Percentiles rank a stretch among this genome's conserved stretches.
These are phyloP conservation scores for Alternaria triticina DNA, from an alignment of 2,329 filamentous ascomycete genomes.

Conservation along the genomic window DNA sequence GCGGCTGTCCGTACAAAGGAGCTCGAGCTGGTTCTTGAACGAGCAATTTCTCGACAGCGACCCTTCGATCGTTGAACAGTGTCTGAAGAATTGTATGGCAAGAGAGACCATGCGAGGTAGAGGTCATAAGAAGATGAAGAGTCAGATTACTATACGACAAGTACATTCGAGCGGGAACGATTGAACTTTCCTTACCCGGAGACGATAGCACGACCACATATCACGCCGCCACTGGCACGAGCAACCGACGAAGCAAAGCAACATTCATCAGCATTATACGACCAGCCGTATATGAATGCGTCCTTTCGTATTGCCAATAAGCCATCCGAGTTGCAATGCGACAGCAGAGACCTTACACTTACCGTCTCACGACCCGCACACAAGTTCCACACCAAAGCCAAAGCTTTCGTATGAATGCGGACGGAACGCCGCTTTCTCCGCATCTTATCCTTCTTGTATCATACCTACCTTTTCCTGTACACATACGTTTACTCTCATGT, in stretches of 20 bases:
- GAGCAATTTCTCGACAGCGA: slow-evolving; percentile 29
- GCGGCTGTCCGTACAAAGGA: slow-evolving; percentile 14
- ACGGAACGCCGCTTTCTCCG: neutral
- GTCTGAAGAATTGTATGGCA: slow-evolving; percentile 39
- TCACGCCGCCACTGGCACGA: neutral
- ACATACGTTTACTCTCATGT: neutral
- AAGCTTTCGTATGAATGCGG: neutral
- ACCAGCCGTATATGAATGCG: neutral
- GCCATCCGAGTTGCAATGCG: neutral
- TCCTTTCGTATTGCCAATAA: neutral
- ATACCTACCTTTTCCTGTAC: neutral
- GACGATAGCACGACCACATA: neutral
- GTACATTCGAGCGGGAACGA: slow-evolving; percentile 7
- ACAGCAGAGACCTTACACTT: neutral
- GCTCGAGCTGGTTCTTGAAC: slow-evolving; percentile 20
- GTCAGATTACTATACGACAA: slow-evolving; percentile 20
- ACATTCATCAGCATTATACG: neutral
- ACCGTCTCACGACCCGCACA: neutral
- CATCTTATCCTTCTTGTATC: neutral
- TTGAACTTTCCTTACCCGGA: neutral
- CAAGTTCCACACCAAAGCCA: neutral
- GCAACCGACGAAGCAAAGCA: neutral
- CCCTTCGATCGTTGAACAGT: slow-evolving; percentile 37
- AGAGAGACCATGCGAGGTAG: slow-evolving; percentile 35
- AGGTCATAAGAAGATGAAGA: slow-evolving; percentile 24